phyloP scores from a whole-genome alignment of 306 rosid species.

The Castanea sativa region DNA sequence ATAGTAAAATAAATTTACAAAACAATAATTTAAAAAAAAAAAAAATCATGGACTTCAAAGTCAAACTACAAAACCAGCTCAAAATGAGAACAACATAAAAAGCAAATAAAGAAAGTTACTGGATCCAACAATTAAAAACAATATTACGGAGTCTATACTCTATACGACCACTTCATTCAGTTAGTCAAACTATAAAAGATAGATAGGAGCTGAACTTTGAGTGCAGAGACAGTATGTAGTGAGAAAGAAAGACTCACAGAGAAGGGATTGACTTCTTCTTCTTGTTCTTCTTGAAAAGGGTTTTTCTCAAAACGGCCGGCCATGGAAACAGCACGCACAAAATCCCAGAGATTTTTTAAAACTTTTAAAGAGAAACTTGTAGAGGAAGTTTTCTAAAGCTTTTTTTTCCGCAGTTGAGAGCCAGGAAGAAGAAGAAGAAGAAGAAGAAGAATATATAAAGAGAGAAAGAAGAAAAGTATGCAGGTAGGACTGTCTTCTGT shows the following conservation, averaged over 20 bases:
- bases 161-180: not conserved
- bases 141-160: not conserved
- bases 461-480: too few relatives aligned
- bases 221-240: not conserved
- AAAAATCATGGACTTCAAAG: not conserved
- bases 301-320: slow-evolving; percentile 79
- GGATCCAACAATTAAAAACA: not conserved
- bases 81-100: not conserved
- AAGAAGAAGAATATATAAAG: slow-evolving; percentile 3
- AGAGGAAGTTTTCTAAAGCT: not conserved
- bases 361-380: slow-evolving; percentile 5
- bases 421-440: slow-evolving; percentile 19
- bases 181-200: slow-evolving; percentile 7
- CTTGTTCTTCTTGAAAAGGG: slow-evolving; percentile 58
- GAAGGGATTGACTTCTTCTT: slow-evolving; percentile 97
- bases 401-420: slow-evolving; percentile 25
- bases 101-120: not conserved
- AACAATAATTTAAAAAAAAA: too few relatives aligned
- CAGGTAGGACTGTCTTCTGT: too few relatives aligned
- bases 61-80: not conserved
- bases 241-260: slow-evolving; percentile 53
- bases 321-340: slow-evolving; percentile 39
- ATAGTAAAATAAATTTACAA: not conserved
- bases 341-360: slow-evolving; percentile 23
- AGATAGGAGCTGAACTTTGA: not conserved